Percentiles rank a stretch among this genome's conserved stretches.
phyloP scores from a whole-genome alignment of 1,284 basidiomycete genomes.

The Puccinia hordei region DNA sequence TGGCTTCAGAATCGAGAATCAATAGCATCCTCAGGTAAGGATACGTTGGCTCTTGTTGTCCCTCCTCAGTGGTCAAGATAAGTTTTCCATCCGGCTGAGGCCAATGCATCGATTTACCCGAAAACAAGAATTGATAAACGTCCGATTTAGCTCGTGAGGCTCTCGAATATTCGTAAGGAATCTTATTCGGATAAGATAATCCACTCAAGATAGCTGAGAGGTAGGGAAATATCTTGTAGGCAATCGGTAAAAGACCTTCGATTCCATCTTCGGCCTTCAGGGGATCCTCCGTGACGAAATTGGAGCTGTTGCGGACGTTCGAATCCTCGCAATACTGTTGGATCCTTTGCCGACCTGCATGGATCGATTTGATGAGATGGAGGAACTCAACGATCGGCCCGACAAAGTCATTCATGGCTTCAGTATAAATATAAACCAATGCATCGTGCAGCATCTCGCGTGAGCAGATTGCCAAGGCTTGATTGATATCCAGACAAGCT shows the following conservation, averaged over 20 bases:
- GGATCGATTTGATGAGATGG: slow-evolving; percentile 70
- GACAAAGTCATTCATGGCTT: slow-evolving; percentile 82
- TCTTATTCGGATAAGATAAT: slow-evolving; percentile 80
- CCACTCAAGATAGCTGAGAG: slow-evolving; percentile 84
- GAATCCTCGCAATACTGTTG: slow-evolving; percentile 40
- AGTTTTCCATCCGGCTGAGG: slow-evolving; percentile 71
- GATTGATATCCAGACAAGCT: slow-evolving; percentile 85
- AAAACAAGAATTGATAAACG: slow-evolving; percentile 70
- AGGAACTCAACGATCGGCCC: slow-evolving; percentile 85
- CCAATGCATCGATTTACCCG: slow-evolving; percentile 77
- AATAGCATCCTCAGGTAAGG: slow-evolving; percentile 84
- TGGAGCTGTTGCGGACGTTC: slow-evolving; percentile 6
- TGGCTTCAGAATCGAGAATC: slow-evolving; percentile 87
- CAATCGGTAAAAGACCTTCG: slow-evolving; percentile 65
- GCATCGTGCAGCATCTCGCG: slow-evolving; percentile 84
- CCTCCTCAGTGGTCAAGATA: slow-evolving; percentile 65
- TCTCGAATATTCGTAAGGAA: slow-evolving; percentile 69
- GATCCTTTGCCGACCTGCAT: slow-evolving; percentile 21
- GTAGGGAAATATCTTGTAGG: slow-evolving; percentile 91
- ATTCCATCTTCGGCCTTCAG: slow-evolving; percentile 55
- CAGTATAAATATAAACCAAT: slow-evolving; percentile 88
- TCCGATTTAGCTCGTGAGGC: slow-evolving; percentile 67
- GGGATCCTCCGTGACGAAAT: slow-evolving; percentile 59
- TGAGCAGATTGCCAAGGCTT: slow-evolving; percentile 83
- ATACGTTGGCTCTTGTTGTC: slow-evolving; percentile 63